These are phyloP conservation scores for Coriaria nepalensis DNA, from an alignment of 306 rosid species.

Conservation along the genomic window DNA sequence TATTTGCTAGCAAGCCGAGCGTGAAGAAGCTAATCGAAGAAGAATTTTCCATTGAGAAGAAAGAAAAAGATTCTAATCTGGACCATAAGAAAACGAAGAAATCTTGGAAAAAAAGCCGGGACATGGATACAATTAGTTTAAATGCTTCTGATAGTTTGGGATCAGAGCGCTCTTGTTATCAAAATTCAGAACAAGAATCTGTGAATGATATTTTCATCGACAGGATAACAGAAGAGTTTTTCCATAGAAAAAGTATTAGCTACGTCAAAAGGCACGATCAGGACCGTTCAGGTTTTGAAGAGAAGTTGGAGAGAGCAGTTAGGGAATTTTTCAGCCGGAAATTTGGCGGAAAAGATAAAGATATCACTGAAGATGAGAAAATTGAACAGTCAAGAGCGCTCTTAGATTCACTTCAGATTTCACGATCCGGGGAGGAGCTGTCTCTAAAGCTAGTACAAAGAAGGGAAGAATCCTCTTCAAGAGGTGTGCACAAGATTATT, in stretches of 20 bases:
- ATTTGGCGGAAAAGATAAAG: conserved; percentile 47
- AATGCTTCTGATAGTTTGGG: conserved; percentile 28
- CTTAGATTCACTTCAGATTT: conserved; percentile 46
- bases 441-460: conserved; percentile 48
- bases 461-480: conserved; percentile 31
- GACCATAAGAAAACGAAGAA: conserved; percentile 42
- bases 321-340: conserved; percentile 55
- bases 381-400: conserved; percentile 47
- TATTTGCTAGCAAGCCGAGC: conserved; percentile 75
- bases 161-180: conserved; percentile 28
- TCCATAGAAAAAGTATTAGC: too few species aligned
- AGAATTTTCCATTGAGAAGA: conserved; percentile 66
- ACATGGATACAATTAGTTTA: conserved; percentile 36
- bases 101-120: conserved; percentile 38
- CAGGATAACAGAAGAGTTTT: conserved; percentile 68
- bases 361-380: conserved; percentile 50
- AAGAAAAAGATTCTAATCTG: too few species aligned
- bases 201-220: conserved; percentile 37
- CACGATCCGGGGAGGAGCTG: conserved; percentile 66
- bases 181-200: conserved; percentile 34
- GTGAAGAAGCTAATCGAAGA: conserved; percentile 96
- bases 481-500: too few species aligned
- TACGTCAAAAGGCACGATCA: too few species aligned
- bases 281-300: conserved; percentile 48
- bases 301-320: conserved; percentile 36